Conservation (phyloP, 1,284 basidiomycete species). For the Puccinia coronata region DNA sequence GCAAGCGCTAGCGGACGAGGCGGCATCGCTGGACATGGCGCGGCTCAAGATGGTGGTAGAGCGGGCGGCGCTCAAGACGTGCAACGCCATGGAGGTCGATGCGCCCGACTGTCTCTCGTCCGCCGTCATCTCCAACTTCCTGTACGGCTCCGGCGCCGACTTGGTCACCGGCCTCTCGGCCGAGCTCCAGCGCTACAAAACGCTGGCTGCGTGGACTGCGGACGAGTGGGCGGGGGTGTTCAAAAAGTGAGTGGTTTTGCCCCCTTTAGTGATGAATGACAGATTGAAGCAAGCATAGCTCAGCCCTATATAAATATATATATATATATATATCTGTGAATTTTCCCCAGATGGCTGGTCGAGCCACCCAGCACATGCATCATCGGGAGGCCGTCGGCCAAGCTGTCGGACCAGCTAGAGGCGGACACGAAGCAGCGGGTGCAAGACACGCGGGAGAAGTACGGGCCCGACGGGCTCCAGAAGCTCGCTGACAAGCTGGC, state of each 20-base stretch:
- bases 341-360: slow-evolving; percentile 73
- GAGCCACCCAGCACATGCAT: slow-evolving; percentile 72
- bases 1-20: slow-evolving; percentile 69
- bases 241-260: slow-evolving; percentile 66
- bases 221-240: slow-evolving; percentile 80
- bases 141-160: slow-evolving; percentile 53
- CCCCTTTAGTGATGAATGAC: too few relatives aligned
- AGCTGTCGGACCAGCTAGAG: slow-evolving; percentile 78
- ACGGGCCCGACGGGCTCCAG: slow-evolving; percentile 80
- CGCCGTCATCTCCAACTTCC: slow-evolving; percentile 58
- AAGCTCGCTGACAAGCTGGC: slow-evolving; percentile 72
- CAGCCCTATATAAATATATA: too few relatives aligned
- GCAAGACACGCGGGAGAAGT: slow-evolving; percentile 68
- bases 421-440: slow-evolving; percentile 77
- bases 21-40: slow-evolving; percentile 84
- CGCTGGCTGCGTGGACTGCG: slow-evolving; percentile 66
- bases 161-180: slow-evolving; percentile 52
- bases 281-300: too few relatives aligned
- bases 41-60: slow-evolving; percentile 85
- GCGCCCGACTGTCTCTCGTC: slow-evolving; percentile 59
- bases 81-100: slow-evolving; percentile 60
- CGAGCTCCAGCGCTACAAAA: slow-evolving; percentile 55
- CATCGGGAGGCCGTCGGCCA: slow-evolving; percentile 82
- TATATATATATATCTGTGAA: too few relatives aligned
- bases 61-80: slow-evolving; percentile 60